Conservation (phyloP, 495 filamentous ascomycete species). For the Stereocaulon alpinum region DNA sequence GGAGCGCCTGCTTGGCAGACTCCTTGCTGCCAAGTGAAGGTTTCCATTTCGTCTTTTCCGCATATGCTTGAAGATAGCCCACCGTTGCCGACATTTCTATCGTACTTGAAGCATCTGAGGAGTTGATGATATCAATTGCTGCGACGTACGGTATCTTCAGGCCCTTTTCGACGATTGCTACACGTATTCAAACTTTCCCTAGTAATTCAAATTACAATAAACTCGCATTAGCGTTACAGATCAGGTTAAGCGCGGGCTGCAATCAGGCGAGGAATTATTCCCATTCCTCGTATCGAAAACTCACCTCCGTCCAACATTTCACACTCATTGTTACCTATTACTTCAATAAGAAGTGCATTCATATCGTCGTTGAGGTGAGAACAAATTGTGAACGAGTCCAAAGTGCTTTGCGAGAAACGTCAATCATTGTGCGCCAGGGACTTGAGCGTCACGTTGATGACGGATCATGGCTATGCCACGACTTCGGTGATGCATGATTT, state of each 20-base stretch:
- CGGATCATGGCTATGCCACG: neutral
- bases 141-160: neutral
- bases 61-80: conserved; percentile 15
- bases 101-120: neutral
- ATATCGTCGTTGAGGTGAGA: neutral
- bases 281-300: neutral
- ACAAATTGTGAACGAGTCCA: too few relatives aligned
- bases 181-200: neutral
- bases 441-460: neutral
- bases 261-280: neutral
- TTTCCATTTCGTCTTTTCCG: conserved; percentile 16
- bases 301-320: neutral
- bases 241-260: neutral
- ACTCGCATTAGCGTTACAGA: conserved; percentile 4
- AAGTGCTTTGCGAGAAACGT: too few relatives aligned
- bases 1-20: conserved; percentile 11
- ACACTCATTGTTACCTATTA: too few relatives aligned
- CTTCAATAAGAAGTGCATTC: neutral
- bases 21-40: conserved; percentile 15
- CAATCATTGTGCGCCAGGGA: neutral
- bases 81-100: conserved; percentile 17
- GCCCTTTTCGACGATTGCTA: neutral
- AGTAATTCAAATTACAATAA: conserved; percentile 3
- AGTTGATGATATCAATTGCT: neutral
- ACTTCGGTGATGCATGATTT: neutral